A percentile compares a stretch with the other conserved stretches of the same genome.
These are phyloP conservation scores for Colletotrichum tabaci DNA, from an alignment of 2,329 filamentous ascomycete species.

Conservation along the genomic window DNA sequence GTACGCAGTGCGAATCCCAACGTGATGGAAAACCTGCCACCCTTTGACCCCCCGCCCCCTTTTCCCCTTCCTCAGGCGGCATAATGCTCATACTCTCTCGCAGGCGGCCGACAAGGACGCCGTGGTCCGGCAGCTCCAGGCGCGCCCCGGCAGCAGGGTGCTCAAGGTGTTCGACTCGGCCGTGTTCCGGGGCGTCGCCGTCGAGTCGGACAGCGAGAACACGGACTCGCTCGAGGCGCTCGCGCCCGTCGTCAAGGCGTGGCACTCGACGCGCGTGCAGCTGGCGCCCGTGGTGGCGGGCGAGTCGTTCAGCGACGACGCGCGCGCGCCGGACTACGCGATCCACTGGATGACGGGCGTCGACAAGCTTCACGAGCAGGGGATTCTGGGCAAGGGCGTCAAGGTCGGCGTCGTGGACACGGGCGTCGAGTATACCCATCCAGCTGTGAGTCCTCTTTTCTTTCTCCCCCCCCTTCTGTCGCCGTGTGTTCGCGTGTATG, in stretches of 20 bases:
- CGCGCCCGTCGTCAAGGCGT: slow-evolving; percentile 35
- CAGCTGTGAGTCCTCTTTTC: slow-evolving; percentile 47
- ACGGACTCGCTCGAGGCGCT: slow-evolving; percentile 43
- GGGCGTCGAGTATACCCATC: slow-evolving; percentile 57
- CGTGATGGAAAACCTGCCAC: no score
- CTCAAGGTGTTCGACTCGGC: slow-evolving; percentile 46
- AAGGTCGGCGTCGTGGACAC: slow-evolving; percentile 58
- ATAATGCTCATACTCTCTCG: background rate
- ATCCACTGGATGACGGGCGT: slow-evolving; percentile 57
- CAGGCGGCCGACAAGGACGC: slow-evolving; percentile 38
- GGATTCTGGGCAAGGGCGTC: slow-evolving; percentile 55
- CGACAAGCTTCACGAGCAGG: slow-evolving; percentile 54
- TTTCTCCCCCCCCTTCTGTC: no score
- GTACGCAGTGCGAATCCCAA: background rate
- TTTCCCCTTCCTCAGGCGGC: no score
- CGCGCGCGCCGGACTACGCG: slow-evolving; percentile 49
- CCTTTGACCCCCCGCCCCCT: no score
- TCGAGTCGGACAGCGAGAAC: slow-evolving; percentile 42
- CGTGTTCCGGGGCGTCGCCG: slow-evolving; percentile 49
- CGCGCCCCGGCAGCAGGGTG: slow-evolving; percentile 30
- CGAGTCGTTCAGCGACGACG: slow-evolving; percentile 35
- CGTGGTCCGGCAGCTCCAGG: slow-evolving; percentile 34
- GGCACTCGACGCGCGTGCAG: slow-evolving; percentile 38
- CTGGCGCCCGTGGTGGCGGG: slow-evolving; percentile 34
- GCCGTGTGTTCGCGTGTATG: no score